Evolutionary conservation across 345 rosid species (phyloP).

Genomic region (Melaleuca quinquenervia): DNA sequence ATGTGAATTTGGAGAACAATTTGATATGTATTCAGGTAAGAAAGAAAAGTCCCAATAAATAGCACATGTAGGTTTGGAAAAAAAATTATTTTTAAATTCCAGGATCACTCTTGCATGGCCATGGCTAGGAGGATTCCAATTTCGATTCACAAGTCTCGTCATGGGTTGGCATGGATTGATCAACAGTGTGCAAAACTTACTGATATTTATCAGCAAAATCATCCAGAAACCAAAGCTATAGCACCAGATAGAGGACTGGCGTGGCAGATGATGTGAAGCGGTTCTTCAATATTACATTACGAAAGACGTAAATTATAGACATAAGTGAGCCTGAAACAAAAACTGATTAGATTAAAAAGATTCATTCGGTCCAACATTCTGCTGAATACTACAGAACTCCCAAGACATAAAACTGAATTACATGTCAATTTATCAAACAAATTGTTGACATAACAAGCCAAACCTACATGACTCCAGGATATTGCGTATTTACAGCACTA

Average conservation of each 20-base stretch:
- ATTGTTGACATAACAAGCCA: background rate
- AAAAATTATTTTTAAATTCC: background rate
- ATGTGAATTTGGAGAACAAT: background rate
- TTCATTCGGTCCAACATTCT: background rate
- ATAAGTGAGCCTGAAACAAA: background rate
- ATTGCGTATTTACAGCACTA: background rate
- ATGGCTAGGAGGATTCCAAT: background rate
- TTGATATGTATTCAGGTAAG: background rate
- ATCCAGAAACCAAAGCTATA: too few species aligned
- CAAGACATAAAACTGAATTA: background rate
- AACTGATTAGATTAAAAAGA: background rate
- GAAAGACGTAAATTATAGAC: background rate
- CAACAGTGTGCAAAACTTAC: too few species aligned
- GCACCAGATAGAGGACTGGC: background rate
- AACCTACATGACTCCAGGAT: background rate
- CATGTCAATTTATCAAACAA: background rate
- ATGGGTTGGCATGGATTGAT: too few species aligned
- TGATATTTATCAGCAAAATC: too few species aligned
- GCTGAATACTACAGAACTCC: background rate
- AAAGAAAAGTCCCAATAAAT: background rate
- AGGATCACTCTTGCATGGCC: background rate
- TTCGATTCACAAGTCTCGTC: background rate
- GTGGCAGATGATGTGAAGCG: background rate
- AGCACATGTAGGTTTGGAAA: background rate
- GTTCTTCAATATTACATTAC: background rate